Base-by-base conservation (phyloP, 345 rosid genomes). In the Kernera saxatilis region DNA sequence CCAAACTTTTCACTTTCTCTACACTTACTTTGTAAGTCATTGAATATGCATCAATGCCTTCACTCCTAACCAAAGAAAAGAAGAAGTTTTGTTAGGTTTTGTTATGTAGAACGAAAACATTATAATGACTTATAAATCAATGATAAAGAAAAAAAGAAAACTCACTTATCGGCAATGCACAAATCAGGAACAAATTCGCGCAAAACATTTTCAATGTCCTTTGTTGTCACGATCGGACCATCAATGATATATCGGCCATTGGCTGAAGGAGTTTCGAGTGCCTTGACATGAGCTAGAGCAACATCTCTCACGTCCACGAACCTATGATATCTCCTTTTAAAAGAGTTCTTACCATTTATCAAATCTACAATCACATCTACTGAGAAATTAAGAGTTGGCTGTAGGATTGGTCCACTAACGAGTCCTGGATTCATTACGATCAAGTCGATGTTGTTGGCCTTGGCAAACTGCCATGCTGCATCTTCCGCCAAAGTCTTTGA, bases 301-400 rank as follows among this genome's bases (percentile, higher is more conserved):
- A 83, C 79, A 77, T 86, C 80, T 79, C 85, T 82, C 69, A 77
- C 82, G 51, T 87, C 84, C 54, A 84, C 77, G 12, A 79, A 27
- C 58, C 83, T 64, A 57, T 67, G 45, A 49, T 32, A 22, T 13
- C 49, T 26, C 25, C 29, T 13, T 3, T 76, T 66, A 36, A 40
- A 54, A 32, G 25, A 2, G 7, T 54, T 61, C 14, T 19, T 76
- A 77, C 87, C 85, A 15, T 77, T 75, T 5, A 71, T 25, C 25
- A 67, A 37, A 44, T 43, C 60, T 18, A 73, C 40, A 75, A 84
- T 8, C 9, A 49, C 57, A 8, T 67, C 65, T 3, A 67, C 51
- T 0, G 77, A 54, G 40, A 10, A 5, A 55, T 73, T 85, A 25
- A 81, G 72, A n/a, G 61, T 56, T 39, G 85, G 80, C 58, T 79